Evolutionary conservation across 2,329 filamentous ascomycete genomes (phyloP).

Genomic region (Phialophora tarda): DNA sequence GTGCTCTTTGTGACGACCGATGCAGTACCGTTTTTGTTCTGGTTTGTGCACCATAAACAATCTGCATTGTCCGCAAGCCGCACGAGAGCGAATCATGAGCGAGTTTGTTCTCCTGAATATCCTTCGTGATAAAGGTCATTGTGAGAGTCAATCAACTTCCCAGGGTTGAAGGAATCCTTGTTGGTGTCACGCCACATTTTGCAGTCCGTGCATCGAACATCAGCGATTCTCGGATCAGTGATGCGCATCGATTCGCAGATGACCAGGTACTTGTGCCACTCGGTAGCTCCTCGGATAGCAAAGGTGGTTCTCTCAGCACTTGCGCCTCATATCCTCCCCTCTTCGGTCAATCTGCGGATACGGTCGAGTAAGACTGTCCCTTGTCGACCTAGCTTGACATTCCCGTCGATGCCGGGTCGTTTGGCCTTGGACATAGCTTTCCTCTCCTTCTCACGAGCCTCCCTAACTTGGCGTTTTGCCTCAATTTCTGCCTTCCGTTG

Average conservation of each 20-base stretch:
- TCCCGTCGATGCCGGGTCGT: slow-evolving; percentile 68
- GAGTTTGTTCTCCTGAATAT: too few species aligned
- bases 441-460: slow-evolving; percentile 70
- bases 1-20: neutral
- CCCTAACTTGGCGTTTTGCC: slow-evolving; percentile 53
- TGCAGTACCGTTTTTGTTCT: neutral
- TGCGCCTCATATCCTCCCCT: slow-evolving; percentile 36
- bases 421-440: slow-evolving; percentile 67
- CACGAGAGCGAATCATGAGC: neutral
- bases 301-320: neutral
- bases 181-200: neutral
- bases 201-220: neutral
- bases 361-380: slow-evolving; percentile 77
- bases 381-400: slow-evolving; percentile 81
- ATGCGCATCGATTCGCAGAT: neutral
- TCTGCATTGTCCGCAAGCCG: slow-evolving; percentile 1
- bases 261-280: neutral
- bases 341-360: slow-evolving; percentile 72
- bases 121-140: slow-evolving; percentile 5
- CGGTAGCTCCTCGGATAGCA: neutral
- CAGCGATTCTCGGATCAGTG: neutral
- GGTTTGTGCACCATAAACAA: slow-evolving; percentile 2
- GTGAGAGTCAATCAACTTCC: slow-evolving; percentile 3
- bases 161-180: neutral
- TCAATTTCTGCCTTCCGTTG: slow-evolving; percentile 64